Conservation (phyloP, 805 yeast genomes). For the Myxozyma sirexii region DNA sequence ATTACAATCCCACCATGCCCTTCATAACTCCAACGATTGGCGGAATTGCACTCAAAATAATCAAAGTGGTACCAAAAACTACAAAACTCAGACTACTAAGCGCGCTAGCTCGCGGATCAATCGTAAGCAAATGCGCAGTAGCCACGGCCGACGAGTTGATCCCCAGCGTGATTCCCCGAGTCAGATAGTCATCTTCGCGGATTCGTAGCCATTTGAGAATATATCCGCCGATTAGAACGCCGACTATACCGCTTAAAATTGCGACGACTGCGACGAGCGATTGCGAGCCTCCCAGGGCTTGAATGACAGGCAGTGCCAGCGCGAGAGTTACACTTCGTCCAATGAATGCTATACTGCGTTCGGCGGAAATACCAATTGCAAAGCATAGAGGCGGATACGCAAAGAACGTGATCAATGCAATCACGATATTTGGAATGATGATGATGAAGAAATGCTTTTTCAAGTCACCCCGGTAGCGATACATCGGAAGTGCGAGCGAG, state of each 20-base stretch:
- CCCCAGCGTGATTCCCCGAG: conserved; percentile 76
- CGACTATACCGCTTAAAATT: conserved; percentile 72
- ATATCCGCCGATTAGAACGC: conserved; percentile 68
- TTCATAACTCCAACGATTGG: conserved; percentile 55
- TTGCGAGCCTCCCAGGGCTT: conserved; percentile 66
- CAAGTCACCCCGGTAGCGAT: conserved; percentile 67
- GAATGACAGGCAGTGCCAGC: conserved; percentile 72
- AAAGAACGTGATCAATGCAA: conserved; percentile 62
- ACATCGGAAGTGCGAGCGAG: conserved; percentile 76
- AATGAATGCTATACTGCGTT: conserved; percentile 69
- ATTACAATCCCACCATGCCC: conserved; percentile 50
- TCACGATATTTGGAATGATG: conserved; percentile 59
- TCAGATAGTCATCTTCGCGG: conserved; percentile 65
- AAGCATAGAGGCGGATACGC: conserved; percentile 71
- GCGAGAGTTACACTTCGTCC: conserved; percentile 82
- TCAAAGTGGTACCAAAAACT: conserved; percentile 72
- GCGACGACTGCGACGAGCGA: conserved; percentile 79
- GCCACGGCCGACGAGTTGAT: conserved; percentile 82
- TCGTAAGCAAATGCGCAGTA: conserved; percentile 69
- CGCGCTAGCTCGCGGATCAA: conserved; percentile 80
- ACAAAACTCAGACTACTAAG: conserved; percentile 73
- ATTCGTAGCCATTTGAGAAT: conserved; percentile 53
- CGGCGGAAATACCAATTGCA: conserved; percentile 62
- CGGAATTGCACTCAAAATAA: conserved; percentile 63
- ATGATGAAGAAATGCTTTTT: conserved; percentile 59